Base-by-base conservation (phyloP, 2,329 filamentous ascomycete genomes). In the Davidsoniella australis region DNA sequence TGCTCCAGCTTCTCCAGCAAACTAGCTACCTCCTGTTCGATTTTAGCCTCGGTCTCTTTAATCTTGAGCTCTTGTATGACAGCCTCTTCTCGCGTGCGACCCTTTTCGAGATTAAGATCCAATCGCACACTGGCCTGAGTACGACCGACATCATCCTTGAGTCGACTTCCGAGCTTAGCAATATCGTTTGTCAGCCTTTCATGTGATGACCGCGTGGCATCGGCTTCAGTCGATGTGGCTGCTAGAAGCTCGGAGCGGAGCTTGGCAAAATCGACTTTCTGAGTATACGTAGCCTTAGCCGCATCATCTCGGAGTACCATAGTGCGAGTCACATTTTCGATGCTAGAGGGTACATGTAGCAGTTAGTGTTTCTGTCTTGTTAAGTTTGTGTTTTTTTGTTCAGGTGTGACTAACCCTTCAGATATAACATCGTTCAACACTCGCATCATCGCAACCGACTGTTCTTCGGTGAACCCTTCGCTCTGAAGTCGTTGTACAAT, bases 241-340 rank as follows among this genome's bases (percentile, higher is more conserved):
- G 86, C 88, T 18, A 95, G 76, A 18, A 98, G 78, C 65, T 98
- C 91, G 51, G 86, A 93, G 56, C 91, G 85, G 41, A 96, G 78
- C 69, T 96, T 95, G 54, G 89, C 88, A 61, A 98, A 96, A 67
- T 98, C 91, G 55, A 96, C 91, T 65, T 96, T 96, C 63, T 96
- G 79, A 2, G 78, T 80, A 62, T 83, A 83, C 2, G 78, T 82
- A 24, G 83, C 81, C 60, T 85, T 84, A 59, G 85, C 83, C 54
- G 85, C 78, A 66, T 94, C 91, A 67, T 98, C 91, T 60, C 88
- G 85, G 43, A 94, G 76, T 40, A 98, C 91, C 91, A 98, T 98
- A 14, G 89, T 96, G 55, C 89, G 80, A 0, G 89, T 96, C 45
- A 98, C 74, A 65, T 96, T 96, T 63, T 95, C 89, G 58, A 98